Percentiles rank a stretch among this genome's conserved stretches.
Conservation (phyloP, 345 rosid genomes). For the Eucalyptus marginata region DNA sequence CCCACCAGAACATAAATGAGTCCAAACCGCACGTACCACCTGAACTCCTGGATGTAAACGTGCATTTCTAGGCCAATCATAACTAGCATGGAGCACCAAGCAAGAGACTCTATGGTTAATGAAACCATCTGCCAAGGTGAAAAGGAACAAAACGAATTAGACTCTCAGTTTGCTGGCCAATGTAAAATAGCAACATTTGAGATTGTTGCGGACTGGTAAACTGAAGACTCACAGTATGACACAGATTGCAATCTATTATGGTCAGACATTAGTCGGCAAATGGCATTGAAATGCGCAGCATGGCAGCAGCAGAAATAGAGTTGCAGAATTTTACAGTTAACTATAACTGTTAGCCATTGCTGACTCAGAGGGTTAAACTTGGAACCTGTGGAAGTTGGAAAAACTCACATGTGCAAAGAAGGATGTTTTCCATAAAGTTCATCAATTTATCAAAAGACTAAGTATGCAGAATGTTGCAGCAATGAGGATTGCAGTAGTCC, state of each 20-base stretch:
- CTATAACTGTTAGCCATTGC: not conserved
- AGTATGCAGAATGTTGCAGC: not conserved
- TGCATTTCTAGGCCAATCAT: slow-evolving; percentile 63
- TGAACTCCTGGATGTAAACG: slow-evolving; percentile 53
- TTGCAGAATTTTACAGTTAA: not conserved
- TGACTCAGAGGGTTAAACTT: not conserved
- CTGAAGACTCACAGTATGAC: not conserved
- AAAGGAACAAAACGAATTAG: not conserved
- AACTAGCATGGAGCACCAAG: slow-evolving; percentile 79
- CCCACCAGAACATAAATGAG: slow-evolving; percentile 72
- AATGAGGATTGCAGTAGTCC: not conserved
- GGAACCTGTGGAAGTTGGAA: not conserved
- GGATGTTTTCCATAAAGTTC: not conserved
- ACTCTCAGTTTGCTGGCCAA: not conserved
- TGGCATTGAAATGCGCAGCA: not conserved
- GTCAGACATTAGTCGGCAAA: not conserved
- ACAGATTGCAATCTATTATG: not conserved
- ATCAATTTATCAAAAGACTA: not conserved
- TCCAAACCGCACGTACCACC: slow-evolving; percentile 81
- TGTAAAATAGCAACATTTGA: not conserved
- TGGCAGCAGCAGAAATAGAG: not conserved
- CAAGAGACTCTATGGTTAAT: slow-evolving; percentile 45
- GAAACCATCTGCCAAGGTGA: slow-evolving; percentile 34
- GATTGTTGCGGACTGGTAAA: not conserved
- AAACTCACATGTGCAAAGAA: not conserved